Percentiles rank a stretch among this genome's conserved stretches.
Evolutionary conservation across 225 moss, liverwort and hornwort species (phyloP).

Genomic region (Anthoceros angustus): DNA sequence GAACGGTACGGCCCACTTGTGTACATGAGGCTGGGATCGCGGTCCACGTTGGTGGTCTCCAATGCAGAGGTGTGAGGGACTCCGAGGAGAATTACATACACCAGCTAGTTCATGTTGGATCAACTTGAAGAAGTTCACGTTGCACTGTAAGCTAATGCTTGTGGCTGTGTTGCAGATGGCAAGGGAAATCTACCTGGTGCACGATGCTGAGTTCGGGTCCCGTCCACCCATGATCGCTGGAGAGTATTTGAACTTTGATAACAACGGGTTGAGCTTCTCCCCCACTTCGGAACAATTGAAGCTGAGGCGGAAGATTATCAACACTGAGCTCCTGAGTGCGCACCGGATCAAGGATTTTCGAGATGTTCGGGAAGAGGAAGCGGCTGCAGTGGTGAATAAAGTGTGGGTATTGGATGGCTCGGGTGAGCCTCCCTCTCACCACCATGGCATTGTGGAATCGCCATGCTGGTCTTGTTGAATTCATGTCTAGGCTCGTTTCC

Average conservation of each 20-base stretch:
- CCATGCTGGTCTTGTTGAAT: not conserved
- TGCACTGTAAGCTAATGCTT: not conserved
- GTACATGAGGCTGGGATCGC: conserved; percentile 7
- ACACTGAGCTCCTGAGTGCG: not conserved
- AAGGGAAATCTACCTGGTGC: not conserved
- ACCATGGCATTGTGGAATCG: not conserved
- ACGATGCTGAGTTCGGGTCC: not conserved
- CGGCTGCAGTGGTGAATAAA: not conserved
- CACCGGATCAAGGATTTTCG: not conserved
- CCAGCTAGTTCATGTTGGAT: not conserved
- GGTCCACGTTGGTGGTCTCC: conserved; percentile 1
- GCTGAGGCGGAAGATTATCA: not conserved
- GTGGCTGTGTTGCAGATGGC: not conserved
- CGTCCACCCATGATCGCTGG: not conserved
- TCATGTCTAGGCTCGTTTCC: no score
- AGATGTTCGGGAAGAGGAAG: not conserved
- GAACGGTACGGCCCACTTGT: conserved; percentile 6
- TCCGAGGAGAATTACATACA: not conserved
- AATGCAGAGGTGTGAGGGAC: not conserved
- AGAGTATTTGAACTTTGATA: not conserved
- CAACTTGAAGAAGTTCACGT: not conserved
- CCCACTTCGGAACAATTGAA: not conserved
- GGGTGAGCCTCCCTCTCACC: not conserved
- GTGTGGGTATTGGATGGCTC: not conserved
- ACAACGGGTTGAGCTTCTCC: not conserved